Percentiles rank a stretch among this genome's conserved stretches.
These are phyloP conservation scores for Arabidopsis suecica DNA, from an alignment of 345 rosid species.

Conservation along the genomic window DNA sequence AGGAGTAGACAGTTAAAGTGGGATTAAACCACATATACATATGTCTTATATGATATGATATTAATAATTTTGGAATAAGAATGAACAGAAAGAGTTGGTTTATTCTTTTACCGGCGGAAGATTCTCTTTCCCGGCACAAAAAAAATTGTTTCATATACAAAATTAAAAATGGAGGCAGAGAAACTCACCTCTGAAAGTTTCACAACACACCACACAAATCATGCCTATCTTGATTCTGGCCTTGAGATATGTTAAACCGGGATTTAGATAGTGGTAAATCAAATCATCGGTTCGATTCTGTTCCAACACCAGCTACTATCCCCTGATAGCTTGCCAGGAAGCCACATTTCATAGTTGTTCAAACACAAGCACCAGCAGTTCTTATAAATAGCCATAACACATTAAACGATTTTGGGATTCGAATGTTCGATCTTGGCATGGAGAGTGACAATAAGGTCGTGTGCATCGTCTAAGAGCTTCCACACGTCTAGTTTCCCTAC, in stretches of 20 bases:
- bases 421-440: conserved; percentile 75
- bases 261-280: conserved; percentile 3
- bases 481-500: conserved; percentile 92
- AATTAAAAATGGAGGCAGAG: conserved; percentile 29
- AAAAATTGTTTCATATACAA: conserved; percentile 17
- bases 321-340: neutral
- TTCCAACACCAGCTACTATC: neutral
- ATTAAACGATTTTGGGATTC: conserved; percentile 24
- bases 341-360: neutral
- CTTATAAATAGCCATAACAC: neutral
- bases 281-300: neutral
- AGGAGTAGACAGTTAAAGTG: conserved; percentile 29
- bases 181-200: neutral
- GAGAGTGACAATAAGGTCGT: conserved; percentile 77
- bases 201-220: conserved; percentile 34
- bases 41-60: neutral
- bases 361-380: conserved; percentile 7
- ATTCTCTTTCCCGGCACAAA: conserved; percentile 39
- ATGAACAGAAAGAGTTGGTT: neutral
- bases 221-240: conserved; percentile 4
- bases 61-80: conserved; percentile 38
- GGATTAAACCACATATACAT: neutral
- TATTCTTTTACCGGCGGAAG: conserved; percentile 26
- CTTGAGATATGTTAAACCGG: neutral
- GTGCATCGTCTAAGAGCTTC: conserved; percentile 97